phyloP scores from a whole-genome alignment of 345 rosid genomes.

The Toxicodendron radicans region DNA sequence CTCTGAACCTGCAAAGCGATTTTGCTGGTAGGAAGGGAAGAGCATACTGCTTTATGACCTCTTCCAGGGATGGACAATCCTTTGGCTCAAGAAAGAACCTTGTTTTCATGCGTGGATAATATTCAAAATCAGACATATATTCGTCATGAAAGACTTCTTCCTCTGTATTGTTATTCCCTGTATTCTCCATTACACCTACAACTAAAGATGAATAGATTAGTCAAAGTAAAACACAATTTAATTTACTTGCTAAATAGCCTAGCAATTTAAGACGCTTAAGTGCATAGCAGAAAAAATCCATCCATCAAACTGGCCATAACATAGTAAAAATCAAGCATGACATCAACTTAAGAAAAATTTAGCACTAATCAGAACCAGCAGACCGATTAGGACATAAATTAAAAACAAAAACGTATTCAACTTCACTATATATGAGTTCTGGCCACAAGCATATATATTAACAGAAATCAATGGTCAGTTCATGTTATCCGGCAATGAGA shows the following conservation, averaged over 20 bases:
- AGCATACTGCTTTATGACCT: constrained; percentile 25
- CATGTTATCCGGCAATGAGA: background rate
- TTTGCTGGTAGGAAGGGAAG: constrained; percentile 48
- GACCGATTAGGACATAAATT: background rate
- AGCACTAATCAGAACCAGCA: background rate
- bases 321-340: background rate
- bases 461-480: background rate
- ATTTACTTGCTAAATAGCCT: background rate
- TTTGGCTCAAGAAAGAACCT: background rate
- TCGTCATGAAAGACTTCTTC: background rate
- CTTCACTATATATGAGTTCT: background rate
- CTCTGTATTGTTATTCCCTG: too few relatives aligned
- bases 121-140: background rate
- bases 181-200: background rate
- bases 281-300: background rate
- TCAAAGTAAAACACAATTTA: background rate
- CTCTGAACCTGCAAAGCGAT: constrained; percentile 38
- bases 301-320: background rate
- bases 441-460: background rate
- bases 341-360: background rate
- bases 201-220: background rate
- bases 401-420: background rate
- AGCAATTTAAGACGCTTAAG: background rate
- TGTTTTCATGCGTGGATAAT: background rate
- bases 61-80: constrained; percentile 11